phyloP scores from a whole-genome alignment of 306 rosid species.

The Oxytropis ochrocephala region DNA sequence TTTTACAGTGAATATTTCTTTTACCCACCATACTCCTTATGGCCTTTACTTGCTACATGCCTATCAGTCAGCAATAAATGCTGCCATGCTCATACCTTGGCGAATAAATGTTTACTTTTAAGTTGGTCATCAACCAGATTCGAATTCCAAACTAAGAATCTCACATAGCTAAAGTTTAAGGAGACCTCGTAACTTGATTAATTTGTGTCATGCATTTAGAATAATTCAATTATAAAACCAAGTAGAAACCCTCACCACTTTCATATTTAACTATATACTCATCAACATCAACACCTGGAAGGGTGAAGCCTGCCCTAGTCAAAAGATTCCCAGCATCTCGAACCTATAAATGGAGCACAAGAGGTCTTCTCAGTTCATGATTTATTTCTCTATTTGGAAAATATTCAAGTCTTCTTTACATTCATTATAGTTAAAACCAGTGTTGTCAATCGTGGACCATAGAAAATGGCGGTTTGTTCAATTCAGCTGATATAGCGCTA shows the following conservation, averaged over 20 bases:
- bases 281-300: slow-evolving; percentile 95
- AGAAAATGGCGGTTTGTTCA: too few species aligned
- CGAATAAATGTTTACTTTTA: background rate
- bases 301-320: slow-evolving; percentile 90
- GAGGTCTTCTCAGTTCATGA: slow-evolving; percentile 9
- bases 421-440: background rate
- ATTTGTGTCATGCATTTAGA: slow-evolving; percentile 4
- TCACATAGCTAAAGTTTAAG: background rate
- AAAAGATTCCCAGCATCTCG: slow-evolving; percentile 98
- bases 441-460: too few species aligned
- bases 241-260: slow-evolving; percentile 57
- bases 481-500: too few species aligned
- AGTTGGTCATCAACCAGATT: slow-evolving; percentile 19
- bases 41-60: slow-evolving; percentile 1
- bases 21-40: background rate
- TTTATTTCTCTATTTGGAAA: slow-evolving; percentile 2
- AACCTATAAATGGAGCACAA: slow-evolving; percentile 43
- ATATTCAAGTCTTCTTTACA: background rate
- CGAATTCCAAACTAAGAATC: slow-evolving; percentile 4
- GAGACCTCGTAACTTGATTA: slow-evolving; percentile 3
- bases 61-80: background rate
- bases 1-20: background rate
- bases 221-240: slow-evolving; percentile 6
- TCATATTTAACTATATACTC: slow-evolving; percentile 71
- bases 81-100: background rate